Evolutionary conservation across 257 asterid genomes (phyloP).

Genomic region (Solanum microdontum): DNA sequence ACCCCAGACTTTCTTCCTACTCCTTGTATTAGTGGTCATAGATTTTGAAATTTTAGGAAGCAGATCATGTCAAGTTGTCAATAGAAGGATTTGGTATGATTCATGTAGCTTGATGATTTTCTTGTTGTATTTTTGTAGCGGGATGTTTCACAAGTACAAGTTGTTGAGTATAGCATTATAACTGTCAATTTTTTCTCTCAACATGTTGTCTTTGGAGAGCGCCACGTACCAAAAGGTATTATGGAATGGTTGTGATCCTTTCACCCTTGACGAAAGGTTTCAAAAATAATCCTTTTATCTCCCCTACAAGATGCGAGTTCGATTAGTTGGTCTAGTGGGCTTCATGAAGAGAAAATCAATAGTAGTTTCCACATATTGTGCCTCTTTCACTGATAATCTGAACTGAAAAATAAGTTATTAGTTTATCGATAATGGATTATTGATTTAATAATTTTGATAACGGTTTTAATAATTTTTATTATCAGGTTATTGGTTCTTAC

Average conservation of each 20-base stretch:
- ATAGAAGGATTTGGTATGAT: neutral
- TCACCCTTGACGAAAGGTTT: neutral
- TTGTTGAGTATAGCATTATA: neutral
- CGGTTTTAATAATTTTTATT: too few species aligned
- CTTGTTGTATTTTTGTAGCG: neutral
- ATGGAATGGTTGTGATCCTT: neutral
- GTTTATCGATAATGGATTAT: neutral
- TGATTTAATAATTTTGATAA: neutral
- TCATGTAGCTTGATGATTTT: neutral
- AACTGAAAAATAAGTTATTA: neutral
- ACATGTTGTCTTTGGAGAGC: neutral
- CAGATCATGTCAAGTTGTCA: neutral
- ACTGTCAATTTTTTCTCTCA: neutral
- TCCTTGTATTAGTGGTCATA: neutral
- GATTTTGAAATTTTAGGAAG: neutral
- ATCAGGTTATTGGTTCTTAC: neutral
- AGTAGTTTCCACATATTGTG: neutral
- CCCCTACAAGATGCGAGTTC: neutral
- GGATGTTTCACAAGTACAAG: neutral
- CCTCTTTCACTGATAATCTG: neutral
- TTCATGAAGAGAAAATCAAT: neutral
- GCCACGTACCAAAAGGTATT: neutral
- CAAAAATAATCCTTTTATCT: neutral
- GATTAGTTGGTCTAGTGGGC: neutral
- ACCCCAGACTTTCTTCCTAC: neutral